These are phyloP conservation scores for Tieghemostelium lacteum DNA, from an alignment of 78 protist species.

Conservation along the genomic window DNA sequence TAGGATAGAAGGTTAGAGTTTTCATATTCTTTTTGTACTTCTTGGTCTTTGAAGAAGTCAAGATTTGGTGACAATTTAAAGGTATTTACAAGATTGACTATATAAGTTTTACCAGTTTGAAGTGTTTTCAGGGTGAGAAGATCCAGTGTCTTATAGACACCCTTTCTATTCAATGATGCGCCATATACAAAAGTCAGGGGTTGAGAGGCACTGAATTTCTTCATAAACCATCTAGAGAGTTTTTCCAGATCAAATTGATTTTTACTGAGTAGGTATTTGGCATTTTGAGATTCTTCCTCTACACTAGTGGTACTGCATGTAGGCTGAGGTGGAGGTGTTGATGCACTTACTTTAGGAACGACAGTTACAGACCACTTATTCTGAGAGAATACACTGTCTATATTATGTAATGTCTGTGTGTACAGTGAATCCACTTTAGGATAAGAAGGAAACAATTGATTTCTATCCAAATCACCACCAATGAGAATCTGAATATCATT, in stretches of 20 bases:
- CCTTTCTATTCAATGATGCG: conserved; percentile 47
- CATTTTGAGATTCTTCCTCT: neutral
- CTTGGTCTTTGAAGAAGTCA: conserved; percentile 39
- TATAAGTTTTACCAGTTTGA: conserved; percentile 33
- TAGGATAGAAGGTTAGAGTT: conserved; percentile 7
- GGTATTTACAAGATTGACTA: conserved; percentile 44
- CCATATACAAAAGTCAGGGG: conserved; percentile 69
- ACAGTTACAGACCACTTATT: conserved; percentile 65
- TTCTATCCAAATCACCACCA: conserved; percentile 66
- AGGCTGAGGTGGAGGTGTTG: conserved; percentile 8
- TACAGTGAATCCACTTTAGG: conserved; percentile 45
- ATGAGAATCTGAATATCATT: conserved; percentile 55
- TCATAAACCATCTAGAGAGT: conserved; percentile 48
- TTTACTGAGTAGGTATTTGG: conserved; percentile 29
- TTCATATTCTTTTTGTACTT: conserved; percentile 29
- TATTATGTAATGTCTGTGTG: conserved; percentile 29
- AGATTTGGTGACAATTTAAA: conserved; percentile 34
- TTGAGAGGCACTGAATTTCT: conserved; percentile 29
- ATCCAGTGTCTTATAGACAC: conserved; percentile 40
- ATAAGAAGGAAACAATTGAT: conserved; percentile 55
- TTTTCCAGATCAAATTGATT: conserved; percentile 71
- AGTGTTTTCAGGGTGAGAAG: conserved; percentile 48
- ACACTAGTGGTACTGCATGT: neutral
- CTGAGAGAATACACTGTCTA: conserved; percentile 17
- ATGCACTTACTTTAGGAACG: neutral